Evolutionary conservation across 129 eudicot genomes (phyloP), one percentile per base, ranked within the genome.

Genomic region (Logfia minima): DNA sequence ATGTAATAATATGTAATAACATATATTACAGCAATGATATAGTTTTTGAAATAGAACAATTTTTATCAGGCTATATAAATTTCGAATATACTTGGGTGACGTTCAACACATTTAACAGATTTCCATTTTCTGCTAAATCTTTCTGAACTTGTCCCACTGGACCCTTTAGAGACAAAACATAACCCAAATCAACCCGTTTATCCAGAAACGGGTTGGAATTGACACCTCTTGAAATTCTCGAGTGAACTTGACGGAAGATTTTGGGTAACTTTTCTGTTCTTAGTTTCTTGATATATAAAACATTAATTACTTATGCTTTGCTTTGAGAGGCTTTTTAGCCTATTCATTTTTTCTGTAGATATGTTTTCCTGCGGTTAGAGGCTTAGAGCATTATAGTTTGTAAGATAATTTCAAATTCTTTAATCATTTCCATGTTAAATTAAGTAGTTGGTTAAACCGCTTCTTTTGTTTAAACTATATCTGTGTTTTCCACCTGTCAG

Each of bases 231-330:
- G 68, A 62, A 24, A 62, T 26, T 62, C 17, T 23, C 37, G 8
- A 24, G 59, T 8, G 56, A 39, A 59, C 23, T 59, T 78, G 45
- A 56, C 17, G n/a, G 61, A 41, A 58, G 48, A 67, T 53, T 32
- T 59, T 67, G 26, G 80, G 74, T 53, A 66, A 77, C 26, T 67
- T 67, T 66, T 35, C 52, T 32, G 16, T 66, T 59, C 43, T 45
- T 19, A 68, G 58, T 68, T 21, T 35, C 73, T 68, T 19, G 55
- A 68, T 68, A n/a, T 68, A 48, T 21, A 45, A 21, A 11, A 70
- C 11, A 22, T 22, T 45, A 4, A 5, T 22, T 22, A 70, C 24
- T 14, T 16, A 16, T 31, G 52, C 71, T n/a, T 66, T 66, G 24
- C 24, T 66, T 18, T 66, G 52, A 34, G 71, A 66, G 48, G 48